Evolutionary conservation across 495 filamentous ascomycete species (phyloP), one percentile per base, ranked within the genome.

Genomic region (Aspergillus steynii): DNA sequence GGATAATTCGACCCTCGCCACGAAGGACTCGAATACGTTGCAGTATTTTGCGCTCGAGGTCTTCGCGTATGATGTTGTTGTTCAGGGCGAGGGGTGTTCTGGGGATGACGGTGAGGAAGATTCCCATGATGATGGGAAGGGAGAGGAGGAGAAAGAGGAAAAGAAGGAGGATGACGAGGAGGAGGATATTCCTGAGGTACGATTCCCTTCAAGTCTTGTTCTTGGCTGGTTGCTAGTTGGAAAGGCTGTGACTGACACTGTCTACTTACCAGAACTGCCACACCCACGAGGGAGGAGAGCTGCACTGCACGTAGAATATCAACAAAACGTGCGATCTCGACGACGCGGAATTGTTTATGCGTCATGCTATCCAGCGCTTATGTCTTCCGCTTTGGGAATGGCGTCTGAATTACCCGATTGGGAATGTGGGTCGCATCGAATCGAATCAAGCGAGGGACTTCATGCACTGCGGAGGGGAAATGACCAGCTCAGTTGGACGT

Each of bases 31-130:
- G 32, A 82, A 85, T 51, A 77, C 76, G 0, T 68, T 86, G 54
- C 78, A 82, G 58, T 83, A 82, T 61, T 88, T 88, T 69, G 84
- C 85, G 1, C 62, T 86, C 7, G 84, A 87, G 58, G 82, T 72
- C 1, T 87, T 83, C 67, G 82, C 82, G 4, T 80, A 68, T 60
- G 79, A 84, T 63, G 76, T 86, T 58, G 77, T 78, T 12, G 68
- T 79, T 32, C 83, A 81, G 0, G 83, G 84, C 0, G 71, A 74
- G 34, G 83, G 84, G 8, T 87, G 85, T 63, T 58, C 76, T 0
- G 80, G 81, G 27, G 56, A 46, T 14, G 67, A 63, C 25, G 52
- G 37, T 14, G 61, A 65, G 4, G 49, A 50, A 2, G 48, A 12
- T 25, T 14, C 2, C 10, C 56, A 71, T 61, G 42, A 61, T 4